These are phyloP conservation scores for Reticulascus tulasneorum DNA, from an alignment of 2,329 filamentous ascomycete species.

Conservation along the genomic window DNA sequence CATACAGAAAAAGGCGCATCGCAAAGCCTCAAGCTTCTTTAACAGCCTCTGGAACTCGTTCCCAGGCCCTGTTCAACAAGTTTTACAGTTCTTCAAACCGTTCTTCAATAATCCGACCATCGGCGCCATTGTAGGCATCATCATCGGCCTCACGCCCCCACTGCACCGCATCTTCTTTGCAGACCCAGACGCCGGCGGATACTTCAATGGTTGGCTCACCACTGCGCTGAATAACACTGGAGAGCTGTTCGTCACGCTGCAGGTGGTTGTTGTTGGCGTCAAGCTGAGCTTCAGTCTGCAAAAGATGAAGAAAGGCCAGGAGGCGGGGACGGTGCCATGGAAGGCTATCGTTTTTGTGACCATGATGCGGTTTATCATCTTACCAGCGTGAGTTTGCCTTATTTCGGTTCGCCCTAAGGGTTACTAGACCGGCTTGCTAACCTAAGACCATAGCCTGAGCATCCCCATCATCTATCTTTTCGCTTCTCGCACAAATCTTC, in stretches of 20 bases:
- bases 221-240: slow-evolving; percentile 58
- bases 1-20: slow-evolving; percentile 1
- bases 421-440: neutral
- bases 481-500: slow-evolving; percentile 44
- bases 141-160: slow-evolving; percentile 56
- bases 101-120: slow-evolving; percentile 61
- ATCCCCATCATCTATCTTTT: slow-evolving; percentile 53
- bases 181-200: slow-evolving; percentile 52
- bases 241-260: slow-evolving; percentile 59
- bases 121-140: slow-evolving; percentile 53
- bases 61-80: slow-evolving; percentile 19
- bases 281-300: slow-evolving; percentile 52
- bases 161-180: slow-evolving; percentile 61
- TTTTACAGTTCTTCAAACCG: slow-evolving; percentile 31
- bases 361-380: slow-evolving; percentile 54
- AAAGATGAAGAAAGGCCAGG: slow-evolving; percentile 26
- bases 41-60: slow-evolving; percentile 8
- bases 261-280: slow-evolving; percentile 64
- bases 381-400: too few species aligned
- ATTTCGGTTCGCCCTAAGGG: neutral
- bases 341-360: slow-evolving; percentile 47
- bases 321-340: slow-evolving; percentile 42
- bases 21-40: slow-evolving; percentile 7
- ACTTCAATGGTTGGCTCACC: slow-evolving; percentile 65
- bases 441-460: slow-evolving; percentile 35